Percentiles rank a stretch among this genome's conserved stretches.
Conservation (phyloP, 2,329 filamentous ascomycete genomes). For the Graphilbum fragrans region DNA sequence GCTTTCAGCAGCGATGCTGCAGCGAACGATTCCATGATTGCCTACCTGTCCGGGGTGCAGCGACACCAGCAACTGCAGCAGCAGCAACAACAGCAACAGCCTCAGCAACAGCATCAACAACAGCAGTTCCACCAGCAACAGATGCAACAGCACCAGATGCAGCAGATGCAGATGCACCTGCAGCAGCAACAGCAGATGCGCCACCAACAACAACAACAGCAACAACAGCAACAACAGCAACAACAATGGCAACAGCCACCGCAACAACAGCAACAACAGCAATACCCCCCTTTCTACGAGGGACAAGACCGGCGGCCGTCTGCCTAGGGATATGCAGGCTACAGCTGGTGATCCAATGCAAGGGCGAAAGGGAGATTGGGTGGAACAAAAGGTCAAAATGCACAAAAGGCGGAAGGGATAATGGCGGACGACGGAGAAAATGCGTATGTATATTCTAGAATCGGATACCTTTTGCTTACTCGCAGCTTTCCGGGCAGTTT, state of each 20-base stretch:
- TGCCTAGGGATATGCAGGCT: not conserved
- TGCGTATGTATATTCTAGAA: too few relatives aligned
- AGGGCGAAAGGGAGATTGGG: too few relatives aligned
- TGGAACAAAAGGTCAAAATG: too few relatives aligned
- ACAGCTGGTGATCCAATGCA: too few relatives aligned
- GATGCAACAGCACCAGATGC: not conserved
- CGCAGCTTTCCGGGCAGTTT: too few relatives aligned
- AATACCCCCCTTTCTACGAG: not conserved
- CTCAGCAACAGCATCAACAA: not conserved
- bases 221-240: constrained; percentile 1
- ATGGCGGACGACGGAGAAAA: too few relatives aligned
- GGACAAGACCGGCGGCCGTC: not conserved
- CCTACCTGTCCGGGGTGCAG: not conserved
- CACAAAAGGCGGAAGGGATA: too few relatives aligned
- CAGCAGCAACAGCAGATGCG: constrained; percentile 11
- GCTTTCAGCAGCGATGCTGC: too few relatives aligned
- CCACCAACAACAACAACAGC: constrained; percentile 5
- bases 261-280: not conserved
- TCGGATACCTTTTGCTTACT: too few relatives aligned
- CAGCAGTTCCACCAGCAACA: not conserved
- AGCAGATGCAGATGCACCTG: constrained; percentile 10
- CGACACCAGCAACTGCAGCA: not conserved
- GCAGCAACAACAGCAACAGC: not conserved
- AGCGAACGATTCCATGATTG: not conserved
- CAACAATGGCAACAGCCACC: constrained; percentile 2